A percentile compares a stretch with the other conserved stretches of the same genome.
These are phyloP conservation scores for Vitis hybrid DNA, from an alignment of 177 flowering plant genomes.

Conservation along the genomic window DNA sequence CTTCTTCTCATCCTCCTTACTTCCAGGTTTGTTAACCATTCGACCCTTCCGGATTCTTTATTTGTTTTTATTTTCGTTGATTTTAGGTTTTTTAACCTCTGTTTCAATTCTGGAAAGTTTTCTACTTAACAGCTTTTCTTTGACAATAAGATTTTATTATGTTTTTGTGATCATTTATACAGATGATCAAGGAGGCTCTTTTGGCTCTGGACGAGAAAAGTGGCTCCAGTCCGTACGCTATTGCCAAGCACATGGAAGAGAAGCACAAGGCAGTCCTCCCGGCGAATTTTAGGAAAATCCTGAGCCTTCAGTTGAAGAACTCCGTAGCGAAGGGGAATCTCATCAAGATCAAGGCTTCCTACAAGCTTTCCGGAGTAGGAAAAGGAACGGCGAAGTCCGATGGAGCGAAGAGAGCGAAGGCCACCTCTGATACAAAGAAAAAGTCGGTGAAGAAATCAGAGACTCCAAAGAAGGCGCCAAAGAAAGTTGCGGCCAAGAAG, in stretches of 20 bases:
- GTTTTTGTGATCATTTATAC: constrained; percentile 7
- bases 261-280: constrained; percentile 72
- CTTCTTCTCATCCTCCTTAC: constrained; percentile 76
- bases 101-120: too few species aligned
- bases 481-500: constrained; percentile 15
- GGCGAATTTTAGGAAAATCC: constrained; percentile 68
- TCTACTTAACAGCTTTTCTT: too few species aligned
- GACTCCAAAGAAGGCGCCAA: constrained; percentile 14
- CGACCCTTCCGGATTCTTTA: not conserved
- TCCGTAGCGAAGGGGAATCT: constrained; percentile 62
- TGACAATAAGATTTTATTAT: not conserved
- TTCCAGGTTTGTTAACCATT: constrained; percentile 47
- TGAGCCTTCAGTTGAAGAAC: constrained; percentile 70
- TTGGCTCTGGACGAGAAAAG: constrained; percentile 60
- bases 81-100: too few species aligned
- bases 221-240: constrained; percentile 81
- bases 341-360: constrained; percentile 74
- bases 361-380: constrained; percentile 56
- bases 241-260: constrained; percentile 87
- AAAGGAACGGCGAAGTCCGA: constrained; percentile 30
- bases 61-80: not conserved
- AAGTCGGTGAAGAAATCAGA: constrained; percentile 19
- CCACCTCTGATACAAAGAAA: not conserved
- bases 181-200: constrained; percentile 76
- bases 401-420: too few species aligned